These are phyloP conservation scores for Penicillium sp. DNA, from an alignment of 2,329 filamentous ascomycete genomes.

Conservation along the genomic window DNA sequence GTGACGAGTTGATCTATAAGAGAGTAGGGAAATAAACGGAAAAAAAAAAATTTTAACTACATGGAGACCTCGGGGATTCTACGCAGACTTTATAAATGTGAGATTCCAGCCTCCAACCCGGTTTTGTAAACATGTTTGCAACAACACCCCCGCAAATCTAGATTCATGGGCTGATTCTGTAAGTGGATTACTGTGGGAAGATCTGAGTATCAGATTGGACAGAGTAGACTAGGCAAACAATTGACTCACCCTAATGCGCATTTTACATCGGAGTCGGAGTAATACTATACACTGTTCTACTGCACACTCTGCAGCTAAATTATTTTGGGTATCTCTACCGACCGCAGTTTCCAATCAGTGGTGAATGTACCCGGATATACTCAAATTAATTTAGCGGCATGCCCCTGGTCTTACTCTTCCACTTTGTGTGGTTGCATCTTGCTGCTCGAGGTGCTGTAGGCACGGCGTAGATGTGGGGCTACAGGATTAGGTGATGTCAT, in stretches of 20 bases:
- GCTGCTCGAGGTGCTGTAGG: constrained; percentile 1
- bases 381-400: not conserved
- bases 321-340: not conserved
- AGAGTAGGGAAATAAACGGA: not conserved
- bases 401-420: not conserved
- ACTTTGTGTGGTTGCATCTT: constrained; percentile 18
- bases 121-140: constrained; percentile 26
- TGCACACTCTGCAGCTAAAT: not conserved
- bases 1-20: not conserved
- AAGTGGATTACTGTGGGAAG: constrained; percentile 6
- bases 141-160: constrained; percentile 25
- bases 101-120: constrained; percentile 12
- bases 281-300: not conserved
- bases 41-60: no score
- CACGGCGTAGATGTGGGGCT: not conserved
- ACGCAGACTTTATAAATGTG: constrained; percentile 5
- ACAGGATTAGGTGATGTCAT: constrained; percentile 19
- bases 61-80: not conserved
- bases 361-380: no score
- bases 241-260: constrained; percentile 12
- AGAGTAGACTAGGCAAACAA: not conserved
- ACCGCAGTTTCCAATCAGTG: not conserved
- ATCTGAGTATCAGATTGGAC: constrained; percentile 14
- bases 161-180: constrained; percentile 9
- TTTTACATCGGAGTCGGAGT: not conserved